A percentile compares a stretch with the other conserved stretches of the same genome.
Evolutionary conservation across 208 protist species (phyloP).

Genomic region (Leishmania aethiopica): DNA sequence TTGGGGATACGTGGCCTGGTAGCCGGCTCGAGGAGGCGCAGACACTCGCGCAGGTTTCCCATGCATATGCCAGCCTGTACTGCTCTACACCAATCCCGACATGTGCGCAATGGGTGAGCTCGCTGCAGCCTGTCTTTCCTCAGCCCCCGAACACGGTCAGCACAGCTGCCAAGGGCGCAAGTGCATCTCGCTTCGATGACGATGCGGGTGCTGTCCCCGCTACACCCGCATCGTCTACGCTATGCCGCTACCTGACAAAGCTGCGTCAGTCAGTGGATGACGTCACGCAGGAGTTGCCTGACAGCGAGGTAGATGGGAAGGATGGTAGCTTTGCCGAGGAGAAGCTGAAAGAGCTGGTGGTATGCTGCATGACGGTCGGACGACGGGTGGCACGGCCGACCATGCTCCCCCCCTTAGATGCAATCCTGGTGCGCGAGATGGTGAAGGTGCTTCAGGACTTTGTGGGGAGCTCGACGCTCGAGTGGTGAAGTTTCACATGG

Average conservation of each 20-base stretch:
- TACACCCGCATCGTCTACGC: slow-evolving; percentile 4
- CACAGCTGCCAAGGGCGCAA: background rate
- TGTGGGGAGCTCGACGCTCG: slow-evolving; percentile 44
- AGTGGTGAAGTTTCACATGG: slow-evolving; percentile 43
- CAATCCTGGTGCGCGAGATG: slow-evolving; percentile 25
- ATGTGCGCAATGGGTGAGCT: slow-evolving; percentile 32
- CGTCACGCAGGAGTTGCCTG: background rate
- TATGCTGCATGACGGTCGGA: slow-evolving; percentile 40
- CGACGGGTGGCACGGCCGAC: slow-evolving; percentile 25
- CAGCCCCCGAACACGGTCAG: background rate
- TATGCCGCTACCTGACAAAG: slow-evolving; percentile 19
- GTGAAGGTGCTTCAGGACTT: slow-evolving; percentile 43
- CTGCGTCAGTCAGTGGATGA: slow-evolving; percentile 2
- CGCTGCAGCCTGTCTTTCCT: slow-evolving; percentile 6
- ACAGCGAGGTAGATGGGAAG: slow-evolving; percentile 25
- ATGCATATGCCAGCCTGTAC: slow-evolving; percentile 51
- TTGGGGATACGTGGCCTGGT: background rate
- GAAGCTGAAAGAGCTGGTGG: slow-evolving; percentile 49
- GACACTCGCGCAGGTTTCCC: slow-evolving; percentile 23
- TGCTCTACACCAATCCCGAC: slow-evolving; percentile 54
- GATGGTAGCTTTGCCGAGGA: slow-evolving; percentile 62
- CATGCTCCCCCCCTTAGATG: slow-evolving; percentile 8
- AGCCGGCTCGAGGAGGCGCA: slow-evolving; percentile 12
- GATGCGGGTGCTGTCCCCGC: background rate
- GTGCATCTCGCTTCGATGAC: background rate